Evolutionary conservation across 306 rosid species (phyloP).

Genomic region (Cicer arietinum): DNA sequence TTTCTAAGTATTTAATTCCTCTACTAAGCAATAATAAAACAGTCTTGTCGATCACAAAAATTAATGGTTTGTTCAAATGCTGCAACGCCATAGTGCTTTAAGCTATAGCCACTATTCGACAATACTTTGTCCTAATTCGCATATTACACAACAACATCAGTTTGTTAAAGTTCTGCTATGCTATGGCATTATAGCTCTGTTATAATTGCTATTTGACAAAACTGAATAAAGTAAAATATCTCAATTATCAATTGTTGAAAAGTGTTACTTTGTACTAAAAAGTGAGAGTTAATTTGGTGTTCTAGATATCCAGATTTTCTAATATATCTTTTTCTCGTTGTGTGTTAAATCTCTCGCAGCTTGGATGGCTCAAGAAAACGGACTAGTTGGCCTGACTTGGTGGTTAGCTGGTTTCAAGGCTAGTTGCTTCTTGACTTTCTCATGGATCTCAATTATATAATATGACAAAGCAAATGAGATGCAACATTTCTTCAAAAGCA

Average conservation of each 20-base stretch:
- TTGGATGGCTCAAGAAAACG: constrained; percentile 76
- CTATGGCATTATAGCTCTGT: too few species aligned
- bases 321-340: constrained; percentile 4
- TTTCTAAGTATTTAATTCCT: constrained; percentile 1
- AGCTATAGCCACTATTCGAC: too few species aligned
- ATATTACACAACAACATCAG: too few species aligned
- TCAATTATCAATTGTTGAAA: background rate
- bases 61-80: too few species aligned
- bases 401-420: constrained; percentile 30
- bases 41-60: too few species aligned
- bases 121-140: too few species aligned
- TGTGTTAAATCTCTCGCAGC: constrained; percentile 51
- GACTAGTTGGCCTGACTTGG: constrained; percentile 53
- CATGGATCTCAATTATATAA: constrained; percentile 23
- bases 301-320: background rate
- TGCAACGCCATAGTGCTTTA: too few species aligned
- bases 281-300: background rate
- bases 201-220: too few species aligned
- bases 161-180: too few species aligned
- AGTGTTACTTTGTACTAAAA: background rate
- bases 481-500: constrained; percentile 17
- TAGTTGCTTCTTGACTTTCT: constrained; percentile 12
- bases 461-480: constrained; percentile 14
- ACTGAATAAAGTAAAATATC: background rate
- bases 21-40: background rate